phyloP scores from a whole-genome alignment of 768 basidiomycete genomes.

The Lactifluus rugatus region DNA sequence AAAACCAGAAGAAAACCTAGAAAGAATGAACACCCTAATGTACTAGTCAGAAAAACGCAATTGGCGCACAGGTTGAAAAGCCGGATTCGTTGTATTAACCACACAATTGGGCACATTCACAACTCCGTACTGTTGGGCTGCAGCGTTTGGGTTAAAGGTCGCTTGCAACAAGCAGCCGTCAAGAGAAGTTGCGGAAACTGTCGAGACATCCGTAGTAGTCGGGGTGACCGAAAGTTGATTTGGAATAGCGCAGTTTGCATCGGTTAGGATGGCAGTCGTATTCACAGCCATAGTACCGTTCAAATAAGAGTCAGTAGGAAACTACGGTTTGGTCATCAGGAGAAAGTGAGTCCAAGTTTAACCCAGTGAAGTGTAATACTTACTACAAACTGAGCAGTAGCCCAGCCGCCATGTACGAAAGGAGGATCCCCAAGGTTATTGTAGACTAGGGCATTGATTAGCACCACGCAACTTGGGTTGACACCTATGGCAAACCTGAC shows the following conservation, averaged over 20 bases:
- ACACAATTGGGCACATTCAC: conserved; percentile 29
- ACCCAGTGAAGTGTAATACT: conserved; percentile 3
- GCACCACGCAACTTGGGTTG: conserved; percentile 19
- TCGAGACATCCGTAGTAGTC: conserved; percentile 28
- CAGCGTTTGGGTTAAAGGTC: conserved; percentile 30
- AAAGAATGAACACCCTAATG: not conserved
- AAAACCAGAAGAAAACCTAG: conserved; percentile 59
- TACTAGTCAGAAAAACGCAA: not conserved
- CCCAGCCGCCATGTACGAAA: conserved; percentile 44
- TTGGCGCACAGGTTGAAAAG: conserved; percentile 32
- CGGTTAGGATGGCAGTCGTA: conserved; percentile 41
- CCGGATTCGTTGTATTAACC: conserved; percentile 25
- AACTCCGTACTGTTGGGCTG: conserved; percentile 44
- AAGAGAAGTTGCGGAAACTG: conserved; percentile 36
- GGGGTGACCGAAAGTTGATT: conserved; percentile 14
- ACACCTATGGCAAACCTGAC: conserved; percentile 7
- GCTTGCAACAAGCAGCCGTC: conserved; percentile 36
- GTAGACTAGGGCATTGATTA: conserved; percentile 38
- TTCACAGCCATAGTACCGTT: conserved; percentile 46
- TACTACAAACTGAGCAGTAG: conserved; percentile 45
- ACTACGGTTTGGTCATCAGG: conserved; percentile 25
- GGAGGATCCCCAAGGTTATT: conserved; percentile 45
- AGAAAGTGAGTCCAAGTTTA: not conserved
- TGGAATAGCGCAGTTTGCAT: conserved; percentile 39
- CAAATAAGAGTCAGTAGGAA: conserved; percentile 33